phyloP scores from a whole-genome alignment of 306 rosid genomes.

The Dryas drummondii region DNA sequence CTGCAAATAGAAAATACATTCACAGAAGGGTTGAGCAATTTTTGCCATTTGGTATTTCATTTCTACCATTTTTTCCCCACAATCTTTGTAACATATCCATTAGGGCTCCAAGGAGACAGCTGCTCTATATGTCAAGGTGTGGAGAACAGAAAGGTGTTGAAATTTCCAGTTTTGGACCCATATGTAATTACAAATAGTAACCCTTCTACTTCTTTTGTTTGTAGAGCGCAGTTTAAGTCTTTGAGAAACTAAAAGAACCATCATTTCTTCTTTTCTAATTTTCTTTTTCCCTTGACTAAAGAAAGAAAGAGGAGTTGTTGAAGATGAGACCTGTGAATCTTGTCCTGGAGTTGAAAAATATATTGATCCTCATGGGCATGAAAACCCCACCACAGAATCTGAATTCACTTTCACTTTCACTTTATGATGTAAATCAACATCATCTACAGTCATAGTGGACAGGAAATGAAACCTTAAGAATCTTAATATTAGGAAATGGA shows the following conservation, averaged over 20 bases:
- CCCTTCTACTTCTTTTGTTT: not conserved
- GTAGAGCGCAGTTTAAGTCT: too few species aligned
- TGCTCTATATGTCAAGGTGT: not conserved
- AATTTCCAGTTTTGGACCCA: not conserved
- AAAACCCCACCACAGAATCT: not conserved
- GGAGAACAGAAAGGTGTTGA: not conserved
- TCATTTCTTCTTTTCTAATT: not conserved
- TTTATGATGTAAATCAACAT: conserved; percentile 1
- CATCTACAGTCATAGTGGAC: not conserved
- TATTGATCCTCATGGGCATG: not conserved
- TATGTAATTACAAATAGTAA: not conserved
- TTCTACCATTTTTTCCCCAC: not conserved
- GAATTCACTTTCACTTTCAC: conserved; percentile 16
- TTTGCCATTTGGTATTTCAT: conserved; percentile 18
- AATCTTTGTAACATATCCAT: not conserved
- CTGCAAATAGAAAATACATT: conserved; percentile 8
- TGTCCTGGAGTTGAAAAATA: conserved; percentile 1
- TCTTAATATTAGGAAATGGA: conserved; percentile 20
- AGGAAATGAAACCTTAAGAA: not conserved
- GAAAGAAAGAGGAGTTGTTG: conserved; percentile 1
- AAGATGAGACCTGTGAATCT: not conserved
- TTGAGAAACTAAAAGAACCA: too few species aligned
- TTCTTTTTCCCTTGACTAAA: not conserved
- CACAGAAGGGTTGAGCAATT: conserved; percentile 13
- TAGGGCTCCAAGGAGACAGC: not conserved